Evolutionary conservation across 1,284 basidiomycete genomes (phyloP).

Genomic region (Bondarzewia mesenterica): DNA sequence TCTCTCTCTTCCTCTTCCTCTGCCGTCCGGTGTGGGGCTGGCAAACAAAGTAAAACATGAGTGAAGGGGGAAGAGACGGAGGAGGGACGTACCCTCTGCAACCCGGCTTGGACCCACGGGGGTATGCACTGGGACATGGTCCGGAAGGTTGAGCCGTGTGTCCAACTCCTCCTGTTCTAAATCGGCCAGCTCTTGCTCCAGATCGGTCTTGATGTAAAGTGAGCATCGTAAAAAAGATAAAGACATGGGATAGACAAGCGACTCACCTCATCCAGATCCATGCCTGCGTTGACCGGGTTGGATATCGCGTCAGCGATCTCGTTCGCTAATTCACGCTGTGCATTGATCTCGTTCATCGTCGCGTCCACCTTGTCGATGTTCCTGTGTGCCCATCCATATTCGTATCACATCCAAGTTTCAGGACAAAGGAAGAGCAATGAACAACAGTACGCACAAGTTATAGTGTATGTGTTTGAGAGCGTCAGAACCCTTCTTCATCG

Average conservation of each 20-base stretch:
- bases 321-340: constrained; percentile 91
- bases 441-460: constrained; percentile 63
- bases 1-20: constrained; percentile 90
- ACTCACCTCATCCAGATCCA: constrained; percentile 68
- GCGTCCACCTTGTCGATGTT: constrained; percentile 88
- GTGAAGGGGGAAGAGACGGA: neutral
- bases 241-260: constrained; percentile 16
- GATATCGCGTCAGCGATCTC: constrained; percentile 96
- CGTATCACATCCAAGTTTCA: neutral
- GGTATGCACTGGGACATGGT: constrained; percentile 84
- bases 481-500: constrained; percentile 94
- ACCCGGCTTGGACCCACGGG: constrained; percentile 55
- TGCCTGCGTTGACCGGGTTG: constrained; percentile 61
- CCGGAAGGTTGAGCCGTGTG: constrained; percentile 81
- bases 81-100: constrained; percentile 44
- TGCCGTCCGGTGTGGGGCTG: constrained; percentile 34
- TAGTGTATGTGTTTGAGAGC: constrained; percentile 92
- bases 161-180: constrained; percentile 92
- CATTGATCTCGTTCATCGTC: constrained; percentile 86
- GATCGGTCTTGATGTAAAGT: constrained; percentile 55
- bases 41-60: constrained; percentile 8
- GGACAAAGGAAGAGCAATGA: constrained; percentile 6
- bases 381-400: constrained; percentile 32
- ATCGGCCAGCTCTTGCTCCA: constrained; percentile 81
- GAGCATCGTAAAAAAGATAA: constrained; percentile 7